phyloP scores from a whole-genome alignment of 108 stramenopile species.

The Epipyxis sp. region DNA sequence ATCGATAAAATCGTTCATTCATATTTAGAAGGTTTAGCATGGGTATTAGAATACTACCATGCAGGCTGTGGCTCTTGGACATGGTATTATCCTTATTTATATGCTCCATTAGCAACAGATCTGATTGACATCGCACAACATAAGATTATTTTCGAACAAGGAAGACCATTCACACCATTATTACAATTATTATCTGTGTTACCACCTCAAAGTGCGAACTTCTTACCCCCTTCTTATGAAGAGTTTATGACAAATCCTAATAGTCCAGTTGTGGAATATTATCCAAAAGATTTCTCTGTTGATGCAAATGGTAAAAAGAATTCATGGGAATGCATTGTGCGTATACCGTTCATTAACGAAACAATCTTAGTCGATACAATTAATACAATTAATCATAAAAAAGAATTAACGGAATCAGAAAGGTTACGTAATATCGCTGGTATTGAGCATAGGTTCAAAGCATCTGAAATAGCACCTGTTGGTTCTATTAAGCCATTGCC shows the following conservation, averaged over 20 bases:
- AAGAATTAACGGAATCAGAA: not conserved
- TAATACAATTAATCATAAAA: not conserved
- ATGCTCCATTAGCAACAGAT: conserved; percentile 87
- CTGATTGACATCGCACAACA: conserved; percentile 56
- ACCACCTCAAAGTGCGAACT: conserved; percentile 77
- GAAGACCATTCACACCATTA: conserved; percentile 79
- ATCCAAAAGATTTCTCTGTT: conserved; percentile 59
- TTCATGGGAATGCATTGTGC: conserved; percentile 51
- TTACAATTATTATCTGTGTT: conserved; percentile 93
- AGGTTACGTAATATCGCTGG: conserved; percentile 1
- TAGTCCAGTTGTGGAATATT: conserved; percentile 78
- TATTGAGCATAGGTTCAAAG: too few relatives aligned
- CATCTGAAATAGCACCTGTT: too few relatives aligned
- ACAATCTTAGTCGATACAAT: not conserved
- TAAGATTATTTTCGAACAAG: conserved; percentile 35
- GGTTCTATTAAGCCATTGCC: too few relatives aligned
- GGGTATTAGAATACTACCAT: conserved; percentile 93
- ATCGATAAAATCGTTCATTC: not conserved
- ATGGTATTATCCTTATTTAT: conserved; percentile 95
- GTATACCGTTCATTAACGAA: conserved; percentile 53
- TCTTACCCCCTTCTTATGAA: conserved; percentile 78
- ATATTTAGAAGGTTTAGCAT: conserved; percentile 82
- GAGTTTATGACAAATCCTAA: conserved; percentile 81
- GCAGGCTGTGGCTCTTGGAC: conserved; percentile 88
- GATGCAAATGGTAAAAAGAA: conserved; percentile 49